These are phyloP conservation scores for Hysterium pulicare DNA, from an alignment of 2,329 filamentous ascomycete genomes.

Conservation along the genomic window DNA sequence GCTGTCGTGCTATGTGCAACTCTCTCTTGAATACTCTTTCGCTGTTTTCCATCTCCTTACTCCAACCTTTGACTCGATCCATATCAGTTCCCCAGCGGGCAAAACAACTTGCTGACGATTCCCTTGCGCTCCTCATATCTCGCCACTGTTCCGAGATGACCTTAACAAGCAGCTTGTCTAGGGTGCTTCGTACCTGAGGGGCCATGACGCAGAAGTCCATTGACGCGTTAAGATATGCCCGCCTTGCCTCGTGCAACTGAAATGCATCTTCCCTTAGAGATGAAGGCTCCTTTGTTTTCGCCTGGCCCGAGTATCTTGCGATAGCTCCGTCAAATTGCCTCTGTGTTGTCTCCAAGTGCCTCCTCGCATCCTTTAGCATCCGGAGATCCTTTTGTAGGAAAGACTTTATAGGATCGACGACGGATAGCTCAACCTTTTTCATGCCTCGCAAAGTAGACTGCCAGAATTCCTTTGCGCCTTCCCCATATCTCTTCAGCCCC, in stretches of 20 bases:
- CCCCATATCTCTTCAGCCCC: slow-evolving; percentile 78
- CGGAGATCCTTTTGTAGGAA: slow-evolving; percentile 79
- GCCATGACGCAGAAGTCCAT: slow-evolving; percentile 91
- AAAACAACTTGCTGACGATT: slow-evolving; percentile 60
- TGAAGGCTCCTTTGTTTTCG: slow-evolving; percentile 91
- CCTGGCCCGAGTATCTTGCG: slow-evolving; percentile 76
- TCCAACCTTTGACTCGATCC: slow-evolving; percentile 89
- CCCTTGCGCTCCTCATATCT: slow-evolving; percentile 72
- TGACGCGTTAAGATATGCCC: slow-evolving; percentile 83
- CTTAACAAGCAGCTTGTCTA: slow-evolving; percentile 83
- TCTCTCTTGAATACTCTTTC: slow-evolving; percentile 81
- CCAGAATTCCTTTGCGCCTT: slow-evolving; percentile 88
- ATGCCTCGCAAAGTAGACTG: slow-evolving; percentile 67
- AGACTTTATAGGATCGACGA: slow-evolving; percentile 75
- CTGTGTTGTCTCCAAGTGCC: slow-evolving; percentile 73
- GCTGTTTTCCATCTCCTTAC: slow-evolving; percentile 87
- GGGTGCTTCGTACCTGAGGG: slow-evolving; percentile 75
- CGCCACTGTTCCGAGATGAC: slow-evolving; percentile 85
- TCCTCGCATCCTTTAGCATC: slow-evolving; percentile 79
- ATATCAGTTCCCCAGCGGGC: slow-evolving; percentile 73
- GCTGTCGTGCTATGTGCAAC: slow-evolving; percentile 71
- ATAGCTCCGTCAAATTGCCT: slow-evolving; percentile 79
- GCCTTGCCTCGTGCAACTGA: slow-evolving; percentile 86
- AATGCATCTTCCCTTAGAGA: slow-evolving; percentile 92
- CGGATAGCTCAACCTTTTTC: slow-evolving; percentile 71